Conservation (phyloP, 108 stramenopile genomes). For the Aurantiochytrium sp. region DNA sequence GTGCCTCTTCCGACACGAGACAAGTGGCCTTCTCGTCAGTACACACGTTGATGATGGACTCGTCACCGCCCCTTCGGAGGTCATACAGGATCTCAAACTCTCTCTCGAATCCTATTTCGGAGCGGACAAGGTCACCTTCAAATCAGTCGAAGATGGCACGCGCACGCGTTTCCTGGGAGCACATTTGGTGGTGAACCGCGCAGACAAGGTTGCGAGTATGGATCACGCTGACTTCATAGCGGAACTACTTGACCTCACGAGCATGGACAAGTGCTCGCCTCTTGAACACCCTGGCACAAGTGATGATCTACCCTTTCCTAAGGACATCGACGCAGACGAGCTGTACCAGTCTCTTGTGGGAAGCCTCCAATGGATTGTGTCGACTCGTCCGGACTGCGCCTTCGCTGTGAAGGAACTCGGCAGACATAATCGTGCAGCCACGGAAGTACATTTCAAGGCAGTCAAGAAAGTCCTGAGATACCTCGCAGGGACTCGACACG, state of each 20-base stretch:
- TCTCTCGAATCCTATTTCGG: neutral
- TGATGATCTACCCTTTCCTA: neutral
- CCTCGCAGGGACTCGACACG: neutral
- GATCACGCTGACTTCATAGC: neutral
- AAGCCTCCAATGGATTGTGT: neutral
- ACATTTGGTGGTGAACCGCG: neutral
- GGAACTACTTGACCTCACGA: neutral
- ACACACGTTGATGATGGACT: neutral
- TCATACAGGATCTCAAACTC: neutral
- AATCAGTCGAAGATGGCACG: neutral
- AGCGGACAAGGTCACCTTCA: neutral
- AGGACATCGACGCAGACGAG: neutral
- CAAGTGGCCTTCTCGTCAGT: neutral
- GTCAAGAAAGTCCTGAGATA: neutral
- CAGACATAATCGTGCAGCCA: neutral
- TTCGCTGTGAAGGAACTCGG: neutral
- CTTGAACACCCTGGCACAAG: neutral
- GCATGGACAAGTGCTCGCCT: neutral
- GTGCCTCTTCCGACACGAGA: too few relatives aligned
- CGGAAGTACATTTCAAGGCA: neutral
- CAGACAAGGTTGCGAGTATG: neutral
- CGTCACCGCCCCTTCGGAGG: neutral
- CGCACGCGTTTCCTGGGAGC: neutral
- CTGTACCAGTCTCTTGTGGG: neutral
- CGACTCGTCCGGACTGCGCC: neutral